Base-by-base conservation (phyloP, 1,139 yeast species). In the Kodamaea ohmeri region DNA sequence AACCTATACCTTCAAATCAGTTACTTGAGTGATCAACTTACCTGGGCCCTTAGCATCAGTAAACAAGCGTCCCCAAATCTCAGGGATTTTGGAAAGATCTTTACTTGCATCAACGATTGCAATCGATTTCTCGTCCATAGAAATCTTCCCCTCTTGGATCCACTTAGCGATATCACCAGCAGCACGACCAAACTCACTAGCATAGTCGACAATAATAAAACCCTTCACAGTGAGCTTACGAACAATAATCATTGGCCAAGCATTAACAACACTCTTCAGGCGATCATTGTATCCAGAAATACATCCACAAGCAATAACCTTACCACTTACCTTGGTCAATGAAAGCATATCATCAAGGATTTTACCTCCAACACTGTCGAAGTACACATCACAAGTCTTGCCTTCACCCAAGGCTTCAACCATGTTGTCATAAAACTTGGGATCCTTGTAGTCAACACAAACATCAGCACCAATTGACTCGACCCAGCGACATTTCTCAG, bases 1-100 rank as follows among this genome's bases (percentile, higher is more conserved):
- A n/a, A 13, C 24, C 26, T 38, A 43, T 36, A 35, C 31, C 32
- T 41, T 34, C 8, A 29, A 25, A 12, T 43, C 38, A 6, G 49
- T 34, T 34, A 55, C 38, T 30, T 52, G 50, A 29, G 66, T 57
- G 32, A 61, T 36, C 36, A 62, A 48, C 49, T 62, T 63, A 31
- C 69, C 69, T 5, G 52, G 53, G 11, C 54, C 54, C 52, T 62
- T 60, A 29, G 50, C 45, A n/a, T 46, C 45, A 12, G 47, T 40
- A 53, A 72, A 73, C 26, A 75, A 48, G 21, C 66, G 58, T 16
- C 65, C 58, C 79, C 79, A 75, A 7, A 64, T 52, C 25, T 56
- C 54, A 16, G 79, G 79, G 37, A 74, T 59, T 25, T 65, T 54
- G 13, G 46, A 35, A 43, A 73, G 71, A 5, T 48, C 49, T 6